phyloP scores from a whole-genome alignment of 225 moss, liverwort and hornwort species.

The Physcomitrium patens region DNA sequence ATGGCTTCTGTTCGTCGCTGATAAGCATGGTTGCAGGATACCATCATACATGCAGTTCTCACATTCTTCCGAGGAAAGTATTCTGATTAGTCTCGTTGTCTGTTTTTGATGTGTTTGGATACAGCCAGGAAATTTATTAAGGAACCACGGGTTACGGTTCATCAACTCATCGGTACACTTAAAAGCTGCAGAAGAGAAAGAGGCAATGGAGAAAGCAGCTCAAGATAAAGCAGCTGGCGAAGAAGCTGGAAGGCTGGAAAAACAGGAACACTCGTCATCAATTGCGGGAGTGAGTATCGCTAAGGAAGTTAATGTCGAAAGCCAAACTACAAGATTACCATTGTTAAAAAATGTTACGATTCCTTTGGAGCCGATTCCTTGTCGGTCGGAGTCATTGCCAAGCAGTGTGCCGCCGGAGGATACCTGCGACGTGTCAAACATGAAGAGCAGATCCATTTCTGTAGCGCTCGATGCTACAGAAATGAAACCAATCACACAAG shows the following conservation, averaged over 20 bases:
- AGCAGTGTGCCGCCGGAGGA: constrained; percentile 34
- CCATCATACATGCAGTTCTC: not conserved
- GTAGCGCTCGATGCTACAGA: constrained; percentile 25
- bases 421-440: constrained; percentile 10
- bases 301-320: constrained; percentile 38
- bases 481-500: constrained; percentile 38
- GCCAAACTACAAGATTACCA: constrained; percentile 29
- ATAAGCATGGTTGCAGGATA: not conserved
- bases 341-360: constrained; percentile 19
- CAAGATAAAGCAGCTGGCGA: constrained; percentile 32
- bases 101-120: constrained; percentile 8
- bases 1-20: not conserved
- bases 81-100: constrained; percentile 10
- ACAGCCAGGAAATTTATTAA: constrained; percentile 73
- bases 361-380: constrained; percentile 29
- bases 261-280: constrained; percentile 18
- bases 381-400: constrained; percentile 50
- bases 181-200: constrained; percentile 56
- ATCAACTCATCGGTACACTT: constrained; percentile 76
- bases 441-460: constrained; percentile 26
- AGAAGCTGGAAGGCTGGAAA: constrained; percentile 24
- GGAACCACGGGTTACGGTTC: constrained; percentile 66
- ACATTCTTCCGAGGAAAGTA: not conserved
- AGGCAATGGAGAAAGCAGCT: constrained; percentile 44
- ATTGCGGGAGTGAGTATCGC: constrained; percentile 23